Evolutionary conservation across 2,329 filamentous ascomycete genomes (phyloP).

Genomic region (Cladosporium sp.): DNA sequence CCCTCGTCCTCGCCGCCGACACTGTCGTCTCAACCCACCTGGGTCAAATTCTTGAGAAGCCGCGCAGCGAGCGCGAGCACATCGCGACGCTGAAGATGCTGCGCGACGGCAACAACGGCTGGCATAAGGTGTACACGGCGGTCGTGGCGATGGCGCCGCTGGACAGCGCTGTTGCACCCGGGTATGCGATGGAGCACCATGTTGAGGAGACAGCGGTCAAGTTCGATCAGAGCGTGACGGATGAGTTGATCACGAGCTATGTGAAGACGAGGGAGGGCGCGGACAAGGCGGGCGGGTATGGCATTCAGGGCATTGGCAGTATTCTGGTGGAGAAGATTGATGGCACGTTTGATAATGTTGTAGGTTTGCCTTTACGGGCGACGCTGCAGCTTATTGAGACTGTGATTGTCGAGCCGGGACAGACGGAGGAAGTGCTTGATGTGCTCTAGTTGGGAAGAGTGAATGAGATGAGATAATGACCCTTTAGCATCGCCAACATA

Average conservation of each 20-base stretch:
- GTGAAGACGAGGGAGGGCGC: conserved; percentile 85
- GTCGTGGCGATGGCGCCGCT: conserved; percentile 81
- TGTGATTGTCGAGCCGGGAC: conserved; percentile 70
- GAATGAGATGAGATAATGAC: not conserved
- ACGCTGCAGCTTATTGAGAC: conserved; percentile 82
- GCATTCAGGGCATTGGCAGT: conserved; percentile 83
- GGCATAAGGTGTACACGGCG: conserved; percentile 82
- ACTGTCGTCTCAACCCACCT: conserved; percentile 78
- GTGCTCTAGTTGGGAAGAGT: not conserved
- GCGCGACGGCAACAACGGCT: conserved; percentile 62
- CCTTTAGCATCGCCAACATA: not conserved
- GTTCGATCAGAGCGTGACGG: conserved; percentile 71
- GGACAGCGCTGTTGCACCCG: conserved; percentile 76
- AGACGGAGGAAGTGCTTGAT: conserved; percentile 56
- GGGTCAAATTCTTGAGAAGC: conserved; percentile 88
- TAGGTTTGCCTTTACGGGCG: conserved; percentile 80
- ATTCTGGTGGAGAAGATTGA: conserved; percentile 87
- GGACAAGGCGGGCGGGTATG: conserved; percentile 96
- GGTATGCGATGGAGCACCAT: conserved; percentile 76
- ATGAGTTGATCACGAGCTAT: conserved; percentile 80
- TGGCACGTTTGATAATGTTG: conserved; percentile 88
- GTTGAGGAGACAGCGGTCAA: conserved; percentile 91
- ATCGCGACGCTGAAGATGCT: conserved; percentile 78
- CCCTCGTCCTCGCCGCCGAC: conserved; percentile 84
- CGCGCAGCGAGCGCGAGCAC: conserved; percentile 77